These are phyloP conservation scores for Candida taoyuanica DNA, from an alignment of 805 yeast genomes.

Conservation along the genomic window DNA sequence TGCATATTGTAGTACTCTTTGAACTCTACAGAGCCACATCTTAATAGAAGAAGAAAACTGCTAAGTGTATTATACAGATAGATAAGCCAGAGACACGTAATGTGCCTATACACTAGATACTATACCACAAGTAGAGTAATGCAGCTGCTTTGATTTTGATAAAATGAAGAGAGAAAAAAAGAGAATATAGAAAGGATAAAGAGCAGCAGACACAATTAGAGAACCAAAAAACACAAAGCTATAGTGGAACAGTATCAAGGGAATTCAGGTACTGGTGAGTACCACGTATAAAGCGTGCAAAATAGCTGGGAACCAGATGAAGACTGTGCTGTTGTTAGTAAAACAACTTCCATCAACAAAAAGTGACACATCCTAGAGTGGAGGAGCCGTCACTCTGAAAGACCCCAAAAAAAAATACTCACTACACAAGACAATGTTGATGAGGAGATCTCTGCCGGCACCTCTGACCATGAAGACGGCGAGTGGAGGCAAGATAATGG, in stretches of 20 bases:
- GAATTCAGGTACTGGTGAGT: constrained; percentile 6
- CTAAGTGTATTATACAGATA: too few species aligned
- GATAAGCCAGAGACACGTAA: too few species aligned
- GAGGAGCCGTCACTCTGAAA: not conserved
- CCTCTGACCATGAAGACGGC: constrained; percentile 73
- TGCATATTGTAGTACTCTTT: too few species aligned
- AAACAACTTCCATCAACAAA: not conserved
- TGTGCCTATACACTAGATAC: too few species aligned
- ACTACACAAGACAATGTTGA: constrained; percentile 58
- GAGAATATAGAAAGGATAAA: not conserved
- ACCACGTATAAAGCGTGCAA: constrained; percentile 70
- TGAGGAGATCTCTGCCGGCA: constrained; percentile 56
- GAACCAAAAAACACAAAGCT: too few species aligned
- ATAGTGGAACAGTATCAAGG: not conserved
- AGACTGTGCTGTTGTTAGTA: constrained; percentile 29
- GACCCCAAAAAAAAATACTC: constrained; percentile 10
- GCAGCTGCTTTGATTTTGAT: not conserved
- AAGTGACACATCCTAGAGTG: not conserved
- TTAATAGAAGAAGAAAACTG: too few species aligned
- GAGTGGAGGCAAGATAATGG: constrained; percentile 67
- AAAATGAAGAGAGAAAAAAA: too few species aligned
- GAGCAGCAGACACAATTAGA: too few species aligned
- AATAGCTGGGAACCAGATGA: constrained; percentile 76
- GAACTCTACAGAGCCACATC: too few species aligned
- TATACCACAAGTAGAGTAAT: too few species aligned